Percentiles rank a stretch among this genome's conserved stretches.
Evolutionary conservation across 345 rosid genomes (phyloP).

Genomic region (Mallotus nudiflorus): DNA sequence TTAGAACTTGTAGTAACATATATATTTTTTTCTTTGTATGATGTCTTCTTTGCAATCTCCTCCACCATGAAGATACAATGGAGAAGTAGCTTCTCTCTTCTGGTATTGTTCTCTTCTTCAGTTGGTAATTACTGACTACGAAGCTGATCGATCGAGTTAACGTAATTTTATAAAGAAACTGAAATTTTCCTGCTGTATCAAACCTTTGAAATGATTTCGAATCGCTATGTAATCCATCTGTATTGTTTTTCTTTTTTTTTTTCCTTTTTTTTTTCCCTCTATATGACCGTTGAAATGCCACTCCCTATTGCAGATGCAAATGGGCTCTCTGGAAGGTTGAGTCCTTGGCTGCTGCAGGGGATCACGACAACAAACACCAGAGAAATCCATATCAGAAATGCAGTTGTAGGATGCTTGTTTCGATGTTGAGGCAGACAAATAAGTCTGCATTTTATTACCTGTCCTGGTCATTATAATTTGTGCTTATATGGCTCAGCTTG

Average conservation of each 20-base stretch:
- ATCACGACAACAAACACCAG: neutral
- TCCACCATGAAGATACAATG: constrained; percentile 29
- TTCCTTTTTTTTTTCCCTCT: constrained; percentile 25
- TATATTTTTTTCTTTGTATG: constrained; percentile 32
- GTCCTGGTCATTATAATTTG: constrained; percentile 55
- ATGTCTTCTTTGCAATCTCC: constrained; percentile 30
- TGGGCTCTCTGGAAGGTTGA: constrained; percentile 87
- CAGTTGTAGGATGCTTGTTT: neutral
- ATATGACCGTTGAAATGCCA: constrained; percentile 67
- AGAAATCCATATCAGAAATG: neutral
- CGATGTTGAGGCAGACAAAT: neutral
- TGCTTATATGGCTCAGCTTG: constrained; percentile 38
- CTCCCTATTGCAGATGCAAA: constrained; percentile 62
- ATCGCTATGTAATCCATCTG: constrained; percentile 35
- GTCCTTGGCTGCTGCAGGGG: constrained; percentile 48
- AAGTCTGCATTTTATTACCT: constrained; percentile 40
- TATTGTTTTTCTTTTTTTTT: constrained; percentile 17
- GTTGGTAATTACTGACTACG: constrained; percentile 22
- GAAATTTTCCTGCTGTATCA: constrained; percentile 13
- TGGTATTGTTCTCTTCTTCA: constrained; percentile 26
- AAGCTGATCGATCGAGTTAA: constrained; percentile 22
- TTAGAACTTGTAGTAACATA: constrained; percentile 31
- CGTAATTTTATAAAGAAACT: constrained; percentile 17
- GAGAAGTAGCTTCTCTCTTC: constrained; percentile 12
- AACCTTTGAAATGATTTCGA: constrained; percentile 24